Evolutionary conservation across 768 basidiomycete genomes (phyloP), one percentile per base, ranked within the genome.

Genomic region (Hygrophorus russula): DNA sequence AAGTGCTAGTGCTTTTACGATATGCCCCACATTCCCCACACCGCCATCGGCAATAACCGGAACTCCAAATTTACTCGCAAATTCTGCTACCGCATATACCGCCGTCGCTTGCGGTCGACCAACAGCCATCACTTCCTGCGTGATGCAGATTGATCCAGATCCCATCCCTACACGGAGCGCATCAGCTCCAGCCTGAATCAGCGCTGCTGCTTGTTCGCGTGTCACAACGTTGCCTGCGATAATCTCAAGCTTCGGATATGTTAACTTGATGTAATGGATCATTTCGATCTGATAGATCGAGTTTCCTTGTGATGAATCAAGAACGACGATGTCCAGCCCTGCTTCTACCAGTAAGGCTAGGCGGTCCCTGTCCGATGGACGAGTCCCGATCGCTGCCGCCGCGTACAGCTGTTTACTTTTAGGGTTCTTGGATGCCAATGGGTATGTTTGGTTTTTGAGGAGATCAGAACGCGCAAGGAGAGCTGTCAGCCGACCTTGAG

Each of bases 41-140:
- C 96, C 96, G 42, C 96, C 96, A 58, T 99, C 96, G 4, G 96
- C 94, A 46, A 96, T 83, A 53, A 96, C 89, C 2, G 96, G 96
- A 0, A 99, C 82, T 20, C 94, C 96, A 59, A 99, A 98, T 56
- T 83, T 80, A 64, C 59, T 73, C 9, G 93, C 78, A 56, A 99
- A 97, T 65, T 99, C 92, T 19, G 93, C 78, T 10, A 98, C 94
- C 34, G 87, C 80, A 57, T 85, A 87, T n/a, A 98, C 91, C n/a
- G 94, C 94, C 0, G 92, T 92, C 2, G 93, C 96, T 61, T 99
- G 96, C 1, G 94, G 96, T 12, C 96, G 79, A 11, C 96, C 96
- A 41, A 98, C 94, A 8, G 96, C 96, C 88, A 97, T 98, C 54
- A 99, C 85, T 58, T 98, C 96, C 64, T 99, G 96, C 5, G 96